Base-by-base conservation (phyloP, 768 basidiomycete species). In the Russula emetica region DNA sequence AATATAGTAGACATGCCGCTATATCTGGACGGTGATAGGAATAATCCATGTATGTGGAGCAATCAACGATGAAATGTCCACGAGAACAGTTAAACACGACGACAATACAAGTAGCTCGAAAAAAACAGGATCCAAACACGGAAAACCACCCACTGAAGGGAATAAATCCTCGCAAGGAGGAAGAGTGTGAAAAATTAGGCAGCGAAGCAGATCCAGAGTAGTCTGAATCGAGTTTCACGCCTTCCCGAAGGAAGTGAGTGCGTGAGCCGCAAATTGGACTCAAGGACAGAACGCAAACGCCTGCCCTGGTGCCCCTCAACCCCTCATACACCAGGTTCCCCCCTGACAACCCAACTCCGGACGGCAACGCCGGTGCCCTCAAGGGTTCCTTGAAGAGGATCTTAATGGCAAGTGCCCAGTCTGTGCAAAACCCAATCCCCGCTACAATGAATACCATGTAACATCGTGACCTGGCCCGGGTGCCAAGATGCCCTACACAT, bases 181-280 rank as follows among this genome's bases (percentile, higher is more conserved):
- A 28, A 70, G 56, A 66, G 67, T 62, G 65, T 55, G 67, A 72
- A 74, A 77, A 76, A 73, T 70, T 72, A 44, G 50, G 59, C 47
- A 45, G 67, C 70, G 74, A 76, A 73, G 79, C 82, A 84, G 83
- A 78, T 77, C 75, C 76, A 84, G 83, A 85, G 80, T 83, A 85
- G 83, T 85, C 83, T 83, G 83, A 85, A 83, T 85, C 81, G 81
- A 85, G 83, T 82, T 81, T 72, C 77, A 73, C 72, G 62, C 55
- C n/a, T 38, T 49, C 50, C 51, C 42, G 26, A 58, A 55, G 64
- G 68, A 66, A 62, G 59, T 50, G 36, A 69, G 45, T 38, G 45
- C 72, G 74, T 78, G 81, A 77, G 81, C 83, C 79, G 81, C 84
- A 81, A 85, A 85, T 82, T 84, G 81, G 78, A 83, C 85, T 85